Percentiles rank a stretch among this genome's conserved stretches.
Evolutionary conservation across 2,329 filamentous ascomycete genomes (phyloP).

Genomic region (Diaporthe amygdali): DNA sequence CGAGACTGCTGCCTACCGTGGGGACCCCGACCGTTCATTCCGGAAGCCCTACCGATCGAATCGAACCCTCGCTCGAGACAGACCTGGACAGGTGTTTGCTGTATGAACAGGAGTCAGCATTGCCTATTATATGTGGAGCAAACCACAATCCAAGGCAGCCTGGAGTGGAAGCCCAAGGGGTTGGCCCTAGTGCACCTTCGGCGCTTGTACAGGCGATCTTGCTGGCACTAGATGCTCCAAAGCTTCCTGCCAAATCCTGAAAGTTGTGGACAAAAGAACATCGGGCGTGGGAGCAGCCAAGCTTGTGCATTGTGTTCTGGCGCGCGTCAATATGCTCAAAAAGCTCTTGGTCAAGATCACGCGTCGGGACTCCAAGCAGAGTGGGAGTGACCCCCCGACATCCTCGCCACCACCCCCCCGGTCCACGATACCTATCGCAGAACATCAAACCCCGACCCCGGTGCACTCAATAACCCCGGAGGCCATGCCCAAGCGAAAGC

Average conservation of each 20-base stretch:
- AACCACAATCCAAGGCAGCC: not conserved
- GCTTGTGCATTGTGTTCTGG: not conserved
- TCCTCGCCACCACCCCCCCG: not conserved
- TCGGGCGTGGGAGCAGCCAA: not conserved
- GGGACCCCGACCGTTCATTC: not conserved
- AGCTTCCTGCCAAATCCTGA: no score
- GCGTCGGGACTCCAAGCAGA: not conserved
- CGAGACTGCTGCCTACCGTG: not conserved
- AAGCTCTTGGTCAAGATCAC: constrained; percentile 5
- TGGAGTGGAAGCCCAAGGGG: not conserved
- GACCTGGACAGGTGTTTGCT: not conserved
- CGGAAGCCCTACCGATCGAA: not conserved
- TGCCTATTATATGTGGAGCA: not conserved
- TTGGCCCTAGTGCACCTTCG: not conserved
- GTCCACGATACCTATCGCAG: not conserved
- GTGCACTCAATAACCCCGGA: not conserved
- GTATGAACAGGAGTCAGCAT: not conserved
- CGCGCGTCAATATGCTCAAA: constrained; percentile 6
- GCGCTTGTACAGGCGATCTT: not conserved
- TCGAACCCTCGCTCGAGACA: not conserved
- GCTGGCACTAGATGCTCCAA: not conserved
- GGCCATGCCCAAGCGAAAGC: constrained; percentile 13
- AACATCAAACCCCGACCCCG: not conserved
- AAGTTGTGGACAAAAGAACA: not conserved
- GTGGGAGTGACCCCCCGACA: not conserved